Conservation (phyloP, 345 rosid species). For the Gossypium bickii region DNA sequence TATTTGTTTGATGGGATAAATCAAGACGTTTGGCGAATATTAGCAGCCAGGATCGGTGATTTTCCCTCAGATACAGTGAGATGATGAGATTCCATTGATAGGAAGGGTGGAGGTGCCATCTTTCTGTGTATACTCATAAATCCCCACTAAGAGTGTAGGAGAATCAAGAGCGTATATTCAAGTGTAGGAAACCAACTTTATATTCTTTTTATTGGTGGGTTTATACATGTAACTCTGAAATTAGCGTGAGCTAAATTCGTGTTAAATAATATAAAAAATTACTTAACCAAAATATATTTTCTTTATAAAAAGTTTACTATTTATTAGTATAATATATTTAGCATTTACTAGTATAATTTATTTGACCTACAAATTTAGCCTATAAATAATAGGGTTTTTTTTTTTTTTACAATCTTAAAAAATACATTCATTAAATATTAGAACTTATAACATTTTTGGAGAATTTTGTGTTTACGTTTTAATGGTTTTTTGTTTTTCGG, state of each 20-base stretch:
- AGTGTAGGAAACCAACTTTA: background rate
- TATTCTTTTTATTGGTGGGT: background rate
- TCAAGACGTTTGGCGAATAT: conserved; percentile 7
- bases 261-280: too few species aligned
- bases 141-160: background rate
- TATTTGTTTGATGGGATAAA: background rate
- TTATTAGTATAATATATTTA: too few species aligned
- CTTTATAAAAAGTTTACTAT: too few species aligned
- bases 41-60: background rate
- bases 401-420: too few species aligned
- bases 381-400: too few species aligned
- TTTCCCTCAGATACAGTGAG: background rate
- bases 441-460: too few species aligned
- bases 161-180: background rate
- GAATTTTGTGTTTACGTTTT: too few species aligned
- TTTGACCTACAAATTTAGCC: too few species aligned
- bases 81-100: background rate
- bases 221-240: too few species aligned
- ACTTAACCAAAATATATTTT: accelerated
- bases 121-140: background rate
- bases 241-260: too few species aligned
- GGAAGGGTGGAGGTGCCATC: background rate
- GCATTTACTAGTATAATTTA: too few species aligned
- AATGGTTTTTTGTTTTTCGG: too few species aligned
- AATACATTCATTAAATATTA: accelerated